Base-by-base conservation (phyloP, 2,329 filamentous ascomycete species). In the Alternaria sp. region DNA sequence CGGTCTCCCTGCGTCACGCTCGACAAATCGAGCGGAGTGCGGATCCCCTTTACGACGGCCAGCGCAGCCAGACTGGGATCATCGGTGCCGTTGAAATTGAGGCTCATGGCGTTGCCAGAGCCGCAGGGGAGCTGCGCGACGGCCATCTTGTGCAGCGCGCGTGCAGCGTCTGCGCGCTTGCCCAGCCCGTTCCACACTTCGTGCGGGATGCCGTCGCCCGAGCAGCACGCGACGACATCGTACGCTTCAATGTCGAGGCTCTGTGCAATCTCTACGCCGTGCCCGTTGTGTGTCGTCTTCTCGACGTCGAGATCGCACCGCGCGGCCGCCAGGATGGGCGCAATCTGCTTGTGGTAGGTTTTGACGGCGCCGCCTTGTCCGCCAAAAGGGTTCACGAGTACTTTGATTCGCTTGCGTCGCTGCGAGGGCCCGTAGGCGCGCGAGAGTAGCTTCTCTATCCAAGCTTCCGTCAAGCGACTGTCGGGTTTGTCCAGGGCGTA, bases 151-250 rank as follows among this genome's bases (percentile, higher is more conserved):
- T 84, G 81, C 61, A 99, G 81, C 0, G 94, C 95, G 56, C 85
- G 85, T 32, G 84, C 83, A 20, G 93, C 93, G 78, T 97, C 91
- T 5, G 85, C 75, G 39, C 93, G 89, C 78, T 88, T 90, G 14
- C 87, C 93, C 32, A 99, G 81, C 0, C 95, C 95, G 75, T 99
- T 98, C 82, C 97, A 97, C 8, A 97, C 91, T 79, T 99, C 95
- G 75, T 97, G 91, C 0, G 93, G 90, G 39, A 97, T 84, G 9
- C 95, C 95, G 71, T 99, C 95, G 5, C 95, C 95, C 0, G 94
- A 97, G 75, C 93, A 95, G 63, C 92, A 92, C 26, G 94, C 88
- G 14, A 98, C 86, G 8, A 93, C 90, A 80, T 99, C 95, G 78
- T 89, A 97, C 2, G 85, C 86, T 48, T 93, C 87, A 28, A 95